Evolutionary conservation across 331 rosid species (phyloP), one percentile per base, ranked within the genome.

Genomic region (Quercus lobata): DNA sequence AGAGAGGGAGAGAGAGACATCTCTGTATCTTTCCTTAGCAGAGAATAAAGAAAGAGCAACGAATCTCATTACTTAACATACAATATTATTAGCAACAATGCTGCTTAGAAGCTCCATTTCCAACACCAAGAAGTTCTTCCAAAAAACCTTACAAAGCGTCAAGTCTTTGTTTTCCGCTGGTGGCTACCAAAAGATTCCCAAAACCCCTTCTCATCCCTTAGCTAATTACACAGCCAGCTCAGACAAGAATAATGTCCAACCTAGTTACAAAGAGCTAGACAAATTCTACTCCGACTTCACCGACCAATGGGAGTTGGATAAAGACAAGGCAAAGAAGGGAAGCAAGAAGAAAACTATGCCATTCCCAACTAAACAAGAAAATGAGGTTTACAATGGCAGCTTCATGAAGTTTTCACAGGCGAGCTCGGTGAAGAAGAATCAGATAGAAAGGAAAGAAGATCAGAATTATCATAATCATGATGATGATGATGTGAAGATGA

Each of bases 121-220:
- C 74, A 84, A 60, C 81, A 90, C 99, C 80, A 93, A 85, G 87
- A 90, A 84, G 86, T 90, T 96, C 89, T 87, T 96, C 76, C 87
- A 82, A 37, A 93, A 83, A 80, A 89, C 97, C 35, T 9, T 96
- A 5, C 86, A 88, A 77, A 89, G 73, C 80, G 79, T 96, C 86
- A 96, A 89, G 87, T 87, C 83, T 46, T 46, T 96, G 63, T 93
- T 96, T 83, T 80, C 96, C 35, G 76, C 73, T 0, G 83, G 56
- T 53, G 93, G 56, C 56, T 96, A 96, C 83, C 57, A 90, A 52
- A 85, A 85, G 86, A 91, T 96, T 55, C 97, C 99, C 5, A 89
- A 91, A 88, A 76, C 93, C 53, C 81, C 89, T 66, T 83, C 79
- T 1, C 77, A 57, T 21, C 70, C 62, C 44, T 82, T 71, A 22